Evolutionary conservation across 2,329 filamentous ascomycete genomes (phyloP), one percentile per base, ranked within the genome.

Genomic region (Alternaria angustiovoidea): DNA sequence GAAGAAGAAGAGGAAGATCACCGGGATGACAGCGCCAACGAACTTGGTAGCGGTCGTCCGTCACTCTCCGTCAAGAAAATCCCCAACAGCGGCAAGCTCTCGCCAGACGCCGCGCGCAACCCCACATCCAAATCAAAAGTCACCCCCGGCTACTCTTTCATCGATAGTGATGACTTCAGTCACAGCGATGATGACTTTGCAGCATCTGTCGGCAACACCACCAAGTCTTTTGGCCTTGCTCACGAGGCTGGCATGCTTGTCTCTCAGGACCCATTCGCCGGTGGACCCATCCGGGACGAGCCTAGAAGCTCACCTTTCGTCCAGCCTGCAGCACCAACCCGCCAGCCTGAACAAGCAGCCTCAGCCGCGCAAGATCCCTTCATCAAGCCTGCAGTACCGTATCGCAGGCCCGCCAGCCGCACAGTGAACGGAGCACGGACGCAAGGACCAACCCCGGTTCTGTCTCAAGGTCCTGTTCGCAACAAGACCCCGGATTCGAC

Each of bases 191-290:
- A 69, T 14, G 68, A 69, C 20, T 53, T 66, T 7, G 64, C 66
- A 4, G 55, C 64, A 5, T 74, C 71, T 12, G 54, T 69, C 42
- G 63, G 65, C 8, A 65, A 76, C 42, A 73, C 69, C 2, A 73
- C 72, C 2, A 78, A 78, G 51, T 77, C 75, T 1, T 78, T 75
- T 42, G 76, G 76, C 16, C 66, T 66, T 44, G 58, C 63, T 12
- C 74, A 75, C 41, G 76, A 78, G 54, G 71, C 72, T 38, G 75
- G 75, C 5, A 75, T 78, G 72, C 46, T 73, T 16, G 52, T 46
- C n/a, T 53, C 52, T 24, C 52, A 39, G 12, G 48, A 53, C 32
- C 58, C 58, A 26, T 61, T 57, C 24, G 30, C 41, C 7, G 41
- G 53, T 43, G 47, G 32, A 16, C 43, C 51, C n/a, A 42, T 55